These are phyloP conservation scores for Jasminum sambac DNA, from an alignment of 257 asterid species.

Conservation along the genomic window DNA sequence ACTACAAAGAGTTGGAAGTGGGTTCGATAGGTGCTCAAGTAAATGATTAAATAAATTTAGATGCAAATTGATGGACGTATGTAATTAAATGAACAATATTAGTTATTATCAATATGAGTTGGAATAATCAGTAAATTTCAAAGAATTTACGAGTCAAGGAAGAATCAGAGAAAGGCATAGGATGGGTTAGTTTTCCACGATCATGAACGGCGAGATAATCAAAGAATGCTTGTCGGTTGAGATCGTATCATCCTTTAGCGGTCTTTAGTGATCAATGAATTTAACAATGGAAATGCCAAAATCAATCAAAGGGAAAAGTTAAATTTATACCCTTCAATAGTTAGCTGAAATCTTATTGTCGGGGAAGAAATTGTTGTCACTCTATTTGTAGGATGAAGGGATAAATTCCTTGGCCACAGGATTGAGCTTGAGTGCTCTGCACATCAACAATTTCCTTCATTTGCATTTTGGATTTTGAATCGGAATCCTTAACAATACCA, in stretches of 20 bases:
- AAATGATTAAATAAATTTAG: no score
- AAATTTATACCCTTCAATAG: slow-evolving; percentile 68
- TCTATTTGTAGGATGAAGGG: slow-evolving; percentile 66
- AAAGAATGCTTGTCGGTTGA: slow-evolving; percentile 96
- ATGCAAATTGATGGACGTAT: no score
- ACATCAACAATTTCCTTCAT: slow-evolving; percentile 69
- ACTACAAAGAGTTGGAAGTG: no score
- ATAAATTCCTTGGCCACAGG: slow-evolving; percentile 88
- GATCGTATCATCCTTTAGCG: slow-evolving; percentile 82
- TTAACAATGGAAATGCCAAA: slow-evolving; percentile 9
- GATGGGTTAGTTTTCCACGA: slow-evolving; percentile 79
- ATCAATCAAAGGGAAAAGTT: slow-evolving; percentile 13
- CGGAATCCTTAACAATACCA: slow-evolving; percentile 51
- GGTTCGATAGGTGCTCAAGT: no score
- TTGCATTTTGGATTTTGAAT: slow-evolving; percentile 60
- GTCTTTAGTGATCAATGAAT: no score
- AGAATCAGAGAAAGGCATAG: slow-evolving; percentile 65
- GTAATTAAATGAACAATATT: no score
- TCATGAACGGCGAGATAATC: slow-evolving; percentile 78
- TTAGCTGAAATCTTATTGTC: slow-evolving; percentile 44
- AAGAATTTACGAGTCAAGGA: slow-evolving; percentile 63
- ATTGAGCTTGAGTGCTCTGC: slow-evolving; percentile 76
- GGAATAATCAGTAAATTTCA: neutral
- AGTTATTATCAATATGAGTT: no score
- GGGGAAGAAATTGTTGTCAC: slow-evolving; percentile 45